Conservation (phyloP, 2,329 filamentous ascomycete species). For the Pyrenophora graminea region DNA sequence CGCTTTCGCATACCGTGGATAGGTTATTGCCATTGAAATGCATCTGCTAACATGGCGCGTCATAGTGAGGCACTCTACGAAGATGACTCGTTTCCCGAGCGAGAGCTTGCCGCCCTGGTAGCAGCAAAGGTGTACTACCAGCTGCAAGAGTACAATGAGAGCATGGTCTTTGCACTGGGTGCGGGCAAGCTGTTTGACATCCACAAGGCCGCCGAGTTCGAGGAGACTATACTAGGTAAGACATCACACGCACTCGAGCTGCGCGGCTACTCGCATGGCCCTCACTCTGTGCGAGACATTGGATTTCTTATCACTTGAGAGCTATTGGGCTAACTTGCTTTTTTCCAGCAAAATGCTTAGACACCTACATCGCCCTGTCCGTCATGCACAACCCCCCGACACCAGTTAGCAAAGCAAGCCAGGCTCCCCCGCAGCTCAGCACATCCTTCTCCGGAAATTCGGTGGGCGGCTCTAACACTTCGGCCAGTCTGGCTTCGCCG, state of each 20-base stretch:
- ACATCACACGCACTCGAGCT: constrained; percentile 11
- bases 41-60: constrained; percentile 35
- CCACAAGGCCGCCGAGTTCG: constrained; percentile 88
- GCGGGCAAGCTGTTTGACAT: constrained; percentile 95
- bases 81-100: constrained; percentile 91
- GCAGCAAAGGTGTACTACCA: constrained; percentile 99
- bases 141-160: constrained; percentile 97
- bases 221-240: constrained; percentile 92
- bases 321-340: constrained; percentile 18
- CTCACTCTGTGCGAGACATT: not conserved
- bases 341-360: constrained; percentile 79
- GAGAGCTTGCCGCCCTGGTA: constrained; percentile 90
- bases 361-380: constrained; percentile 90
- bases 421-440: constrained; percentile 69
- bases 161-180: constrained; percentile 95
- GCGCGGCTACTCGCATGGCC: not conserved
- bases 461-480: constrained; percentile 67
- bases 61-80: constrained; percentile 93
- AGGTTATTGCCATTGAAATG: not conserved
- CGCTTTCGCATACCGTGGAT: constrained; percentile 1
- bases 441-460: constrained; percentile 74
- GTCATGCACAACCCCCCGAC: constrained; percentile 61
- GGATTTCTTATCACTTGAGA: not conserved
- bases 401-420: constrained; percentile 53
- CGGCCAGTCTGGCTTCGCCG: constrained; percentile 74